phyloP scores from a whole-genome alignment of 148 eudicot genomes.

The Pouteria glomerata region DNA sequence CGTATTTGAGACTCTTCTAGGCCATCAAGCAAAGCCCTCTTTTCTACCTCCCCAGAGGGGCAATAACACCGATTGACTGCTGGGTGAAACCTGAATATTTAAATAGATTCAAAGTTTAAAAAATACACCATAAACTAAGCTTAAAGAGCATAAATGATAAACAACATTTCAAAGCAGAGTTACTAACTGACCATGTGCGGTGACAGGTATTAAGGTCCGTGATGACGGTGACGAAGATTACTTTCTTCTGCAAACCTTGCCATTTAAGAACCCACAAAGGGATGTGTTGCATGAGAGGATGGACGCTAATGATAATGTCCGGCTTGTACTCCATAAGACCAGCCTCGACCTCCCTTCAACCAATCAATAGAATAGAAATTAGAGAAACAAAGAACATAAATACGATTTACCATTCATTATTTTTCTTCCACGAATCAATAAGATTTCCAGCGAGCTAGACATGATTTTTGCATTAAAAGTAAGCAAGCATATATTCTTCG shows the following conservation, averaged over 20 bases:
- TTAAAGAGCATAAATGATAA: not conserved
- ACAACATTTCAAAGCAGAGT: not conserved
- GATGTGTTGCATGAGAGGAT: conserved; percentile 98
- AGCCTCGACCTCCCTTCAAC: conserved; percentile 89
- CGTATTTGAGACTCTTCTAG: conserved; percentile 72
- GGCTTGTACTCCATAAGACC: conserved; percentile 98
- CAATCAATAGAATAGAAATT: not conserved
- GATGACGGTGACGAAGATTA: conserved; percentile 85
- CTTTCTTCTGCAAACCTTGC: conserved; percentile 96
- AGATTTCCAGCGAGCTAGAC: not conserved
- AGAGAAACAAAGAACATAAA: not conserved
- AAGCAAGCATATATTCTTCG: not conserved
- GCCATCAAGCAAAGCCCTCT: conserved; percentile 74
- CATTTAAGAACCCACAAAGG: conserved; percentile 97
- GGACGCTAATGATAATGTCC: conserved; percentile 88
- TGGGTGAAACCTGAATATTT: conserved; percentile 74
- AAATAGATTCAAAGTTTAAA: conserved; percentile 7
- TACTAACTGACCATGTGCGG: conserved; percentile 65
- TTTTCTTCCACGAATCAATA: not conserved
- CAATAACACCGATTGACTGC: conserved; percentile 85
- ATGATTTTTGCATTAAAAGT: not conserved
- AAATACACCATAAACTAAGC: not conserved
- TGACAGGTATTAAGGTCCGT: conserved; percentile 96
- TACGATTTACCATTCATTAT: not conserved
- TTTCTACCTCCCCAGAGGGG: conserved; percentile 93